phyloP scores from a whole-genome alignment of 768 basidiomycete species.

The Naganishia antarctica region DNA sequence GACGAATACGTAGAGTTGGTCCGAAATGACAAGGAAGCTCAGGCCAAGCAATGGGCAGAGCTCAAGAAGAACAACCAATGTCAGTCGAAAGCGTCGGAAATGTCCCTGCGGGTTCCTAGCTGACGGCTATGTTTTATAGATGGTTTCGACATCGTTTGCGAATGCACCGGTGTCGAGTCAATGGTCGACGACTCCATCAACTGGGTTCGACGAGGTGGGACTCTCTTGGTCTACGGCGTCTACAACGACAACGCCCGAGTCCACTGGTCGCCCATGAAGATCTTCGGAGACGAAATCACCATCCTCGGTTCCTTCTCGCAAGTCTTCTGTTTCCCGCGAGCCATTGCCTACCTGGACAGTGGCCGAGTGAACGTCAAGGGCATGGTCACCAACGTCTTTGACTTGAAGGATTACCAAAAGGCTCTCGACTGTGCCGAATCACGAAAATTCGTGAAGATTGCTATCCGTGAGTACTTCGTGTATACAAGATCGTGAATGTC shows the following conservation, averaged over 20 bases:
- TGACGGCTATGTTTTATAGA: conserved; percentile 41
- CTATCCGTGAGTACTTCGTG: conserved; percentile 1
- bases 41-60: conserved; percentile 75
- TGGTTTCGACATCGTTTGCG: conserved; percentile 81
- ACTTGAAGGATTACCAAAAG: conserved; percentile 60
- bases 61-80: conserved; percentile 72
- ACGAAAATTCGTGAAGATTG: conserved; percentile 19
- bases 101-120: background rate
- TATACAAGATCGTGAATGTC: too few species aligned
- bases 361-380: conserved; percentile 56
- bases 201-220: conserved; percentile 64
- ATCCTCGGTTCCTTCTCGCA: conserved; percentile 90
- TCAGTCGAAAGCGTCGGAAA: conserved; percentile 30
- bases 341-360: conserved; percentile 79
- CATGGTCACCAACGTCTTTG: conserved; percentile 59
- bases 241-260: conserved; percentile 80
- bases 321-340: conserved; percentile 81
- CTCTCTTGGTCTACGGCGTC: conserved; percentile 63
- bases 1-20: conserved; percentile 86
- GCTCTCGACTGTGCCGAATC: conserved; percentile 56
- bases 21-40: conserved; percentile 51
- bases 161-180: conserved; percentile 77
- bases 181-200: conserved; percentile 83
- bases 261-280: conserved; percentile 80
- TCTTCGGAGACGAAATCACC: conserved; percentile 65